Conservation (phyloP, 2,329 filamentous ascomycete species). For the Phaeosphaeria sp. region DNA sequence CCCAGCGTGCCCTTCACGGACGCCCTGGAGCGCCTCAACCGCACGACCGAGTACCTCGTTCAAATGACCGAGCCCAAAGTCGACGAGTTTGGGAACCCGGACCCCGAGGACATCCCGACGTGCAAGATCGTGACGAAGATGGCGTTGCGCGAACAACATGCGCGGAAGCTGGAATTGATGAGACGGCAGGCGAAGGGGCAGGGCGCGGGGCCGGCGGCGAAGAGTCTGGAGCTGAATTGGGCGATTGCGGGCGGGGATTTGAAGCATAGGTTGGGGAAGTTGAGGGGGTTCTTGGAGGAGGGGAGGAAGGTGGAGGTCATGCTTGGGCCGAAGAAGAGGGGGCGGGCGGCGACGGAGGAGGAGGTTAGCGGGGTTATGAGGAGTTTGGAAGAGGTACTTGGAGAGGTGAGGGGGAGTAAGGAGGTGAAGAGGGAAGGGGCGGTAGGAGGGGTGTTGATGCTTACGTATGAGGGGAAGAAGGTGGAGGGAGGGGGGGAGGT, state of each 20-base stretch:
- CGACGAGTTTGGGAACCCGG: conserved; percentile 31
- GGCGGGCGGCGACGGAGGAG: conserved; percentile 64
- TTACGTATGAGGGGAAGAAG: conserved; percentile 40
- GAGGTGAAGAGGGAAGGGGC: conserved; percentile 37
- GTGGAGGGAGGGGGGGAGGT: conserved; percentile 20
- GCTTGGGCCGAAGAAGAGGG: conserved; percentile 71
- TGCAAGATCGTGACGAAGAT: conserved; percentile 74
- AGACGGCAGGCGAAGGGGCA: conserved; percentile 49
- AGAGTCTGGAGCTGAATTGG: conserved; percentile 92
- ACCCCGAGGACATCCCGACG: conserved; percentile 62
- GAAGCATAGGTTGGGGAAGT: conserved; percentile 55
- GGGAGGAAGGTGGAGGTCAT: conserved; percentile 78
- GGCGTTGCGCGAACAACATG: conserved; percentile 55
- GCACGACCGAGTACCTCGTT: conserved; percentile 58
- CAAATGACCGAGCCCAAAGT: conserved; percentile 50
- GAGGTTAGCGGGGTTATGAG: conserved; percentile 59
- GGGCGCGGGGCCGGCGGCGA: conserved; percentile 52
- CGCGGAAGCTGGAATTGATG: conserved; percentile 53
- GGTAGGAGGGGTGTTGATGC: conserved; percentile 40
- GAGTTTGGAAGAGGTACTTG: conserved; percentile 38
- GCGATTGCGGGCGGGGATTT: conserved; percentile 80
- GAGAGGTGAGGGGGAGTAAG: not conserved
- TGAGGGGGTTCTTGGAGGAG: conserved; percentile 75
- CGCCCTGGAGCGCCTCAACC: conserved; percentile 56
- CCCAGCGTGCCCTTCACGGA: conserved; percentile 37